These are phyloP conservation scores for Spathaspora sp. DNA, from an alignment of 805 yeast species.

Conservation along the genomic window DNA sequence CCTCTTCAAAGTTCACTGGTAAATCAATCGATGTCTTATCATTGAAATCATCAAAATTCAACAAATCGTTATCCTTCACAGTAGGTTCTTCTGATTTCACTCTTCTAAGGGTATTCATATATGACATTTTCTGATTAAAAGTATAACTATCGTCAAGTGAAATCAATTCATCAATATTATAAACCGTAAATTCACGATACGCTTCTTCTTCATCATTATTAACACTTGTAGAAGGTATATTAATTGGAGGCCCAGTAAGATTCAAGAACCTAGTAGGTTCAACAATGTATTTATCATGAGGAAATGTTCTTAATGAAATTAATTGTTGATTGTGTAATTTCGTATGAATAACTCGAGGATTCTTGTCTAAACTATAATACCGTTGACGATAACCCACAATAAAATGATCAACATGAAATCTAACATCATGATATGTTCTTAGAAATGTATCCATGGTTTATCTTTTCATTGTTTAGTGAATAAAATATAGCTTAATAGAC, in stretches of 20 bases:
- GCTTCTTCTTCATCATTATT: neutral
- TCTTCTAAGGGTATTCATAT: neutral
- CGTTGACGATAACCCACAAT: slow-evolving; percentile 31
- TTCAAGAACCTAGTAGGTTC: slow-evolving; percentile 31
- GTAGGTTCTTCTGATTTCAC: neutral
- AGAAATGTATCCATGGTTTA: neutral
- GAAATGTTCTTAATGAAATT: slow-evolving; percentile 35
- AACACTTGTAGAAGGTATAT: neutral
- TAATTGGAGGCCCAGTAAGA: slow-evolving; percentile 8
- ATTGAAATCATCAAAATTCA: neutral
- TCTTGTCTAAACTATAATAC: slow-evolving; percentile 34
- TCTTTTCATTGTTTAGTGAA: neutral
- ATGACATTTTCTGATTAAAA: neutral
- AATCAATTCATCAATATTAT: neutral
- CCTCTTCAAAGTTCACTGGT: neutral
- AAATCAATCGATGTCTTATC: neutral
- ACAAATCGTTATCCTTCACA: neutral
- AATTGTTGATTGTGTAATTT: slow-evolving; percentile 29
- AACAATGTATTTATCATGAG: slow-evolving; percentile 27
- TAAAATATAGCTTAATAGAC: neutral
- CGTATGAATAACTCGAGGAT: slow-evolving; percentile 35
- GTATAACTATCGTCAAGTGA: neutral
- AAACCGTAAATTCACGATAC: neutral
- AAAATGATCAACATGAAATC: slow-evolving; percentile 29
- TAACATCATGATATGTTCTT: slow-evolving; percentile 18